Percentiles rank a stretch among this genome's conserved stretches.
These are phyloP conservation scores for Gossypium trilobum DNA, from an alignment of 441 rosid species.

Conservation along the genomic window DNA sequence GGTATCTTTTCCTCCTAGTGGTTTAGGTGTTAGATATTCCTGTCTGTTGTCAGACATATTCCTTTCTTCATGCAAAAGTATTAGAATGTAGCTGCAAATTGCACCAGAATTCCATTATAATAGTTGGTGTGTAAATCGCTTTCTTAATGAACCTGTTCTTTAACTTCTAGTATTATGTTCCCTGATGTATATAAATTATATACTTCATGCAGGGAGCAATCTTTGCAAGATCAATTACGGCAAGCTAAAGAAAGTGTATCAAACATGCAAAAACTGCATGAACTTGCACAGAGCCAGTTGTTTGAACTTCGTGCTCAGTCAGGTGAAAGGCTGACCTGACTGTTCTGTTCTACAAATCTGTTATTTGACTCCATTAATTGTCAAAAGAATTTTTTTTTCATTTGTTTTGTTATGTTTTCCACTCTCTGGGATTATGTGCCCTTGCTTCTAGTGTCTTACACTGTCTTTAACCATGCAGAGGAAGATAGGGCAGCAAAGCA, in stretches of 20 bases:
- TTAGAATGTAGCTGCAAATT: neutral
- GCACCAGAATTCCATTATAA: neutral
- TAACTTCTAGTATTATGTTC: slow-evolving; percentile 3
- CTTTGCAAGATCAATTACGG: slow-evolving; percentile 87
- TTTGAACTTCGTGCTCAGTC: slow-evolving; percentile 91
- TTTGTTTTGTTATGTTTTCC: neutral
- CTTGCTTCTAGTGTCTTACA: slow-evolving; percentile 4
- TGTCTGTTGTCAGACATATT: neutral
- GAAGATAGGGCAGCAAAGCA: slow-evolving; percentile 93
- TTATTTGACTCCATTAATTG: neutral
- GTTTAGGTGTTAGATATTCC: neutral
- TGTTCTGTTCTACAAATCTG: slow-evolving; percentile 1
- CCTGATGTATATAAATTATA: slow-evolving; percentile 4
- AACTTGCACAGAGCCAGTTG: slow-evolving; percentile 90
- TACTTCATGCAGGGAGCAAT: slow-evolving; percentile 59
- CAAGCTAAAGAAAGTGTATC: slow-evolving; percentile 91
- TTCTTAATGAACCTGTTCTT: slow-evolving; percentile 7
- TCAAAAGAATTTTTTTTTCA: neutral
- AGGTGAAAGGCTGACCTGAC: slow-evolving; percentile 40
- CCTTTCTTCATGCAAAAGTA: neutral
- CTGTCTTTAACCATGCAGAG: slow-evolving; percentile 38
- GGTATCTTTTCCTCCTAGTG: slow-evolving; percentile 33
- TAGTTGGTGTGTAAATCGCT: neutral
- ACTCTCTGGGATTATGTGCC: neutral
- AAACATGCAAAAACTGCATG: slow-evolving; percentile 89